These are phyloP conservation scores for Lachnellula arida DNA, from an alignment of 2,329 filamentous ascomycete genomes.

Conservation along the genomic window DNA sequence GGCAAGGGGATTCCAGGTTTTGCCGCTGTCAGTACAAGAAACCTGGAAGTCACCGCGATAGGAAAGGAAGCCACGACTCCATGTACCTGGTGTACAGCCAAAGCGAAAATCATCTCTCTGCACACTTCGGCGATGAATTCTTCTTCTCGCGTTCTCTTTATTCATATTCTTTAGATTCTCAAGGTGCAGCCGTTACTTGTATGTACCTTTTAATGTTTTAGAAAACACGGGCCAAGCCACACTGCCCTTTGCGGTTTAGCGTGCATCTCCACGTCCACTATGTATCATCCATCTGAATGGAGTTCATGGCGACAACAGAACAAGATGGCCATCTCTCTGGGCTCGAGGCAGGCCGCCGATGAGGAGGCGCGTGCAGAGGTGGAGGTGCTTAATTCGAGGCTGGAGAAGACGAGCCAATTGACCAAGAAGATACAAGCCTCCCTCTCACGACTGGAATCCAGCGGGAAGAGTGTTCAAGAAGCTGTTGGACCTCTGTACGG, in stretches of 20 bases:
- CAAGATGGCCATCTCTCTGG: constrained; percentile 29
- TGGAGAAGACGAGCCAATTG: constrained; percentile 88
- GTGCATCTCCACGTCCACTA: neutral
- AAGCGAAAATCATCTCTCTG: no score
- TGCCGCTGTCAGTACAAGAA: neutral
- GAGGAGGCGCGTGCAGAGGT: constrained; percentile 67
- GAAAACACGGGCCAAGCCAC: neutral
- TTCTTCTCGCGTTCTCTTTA: no score
- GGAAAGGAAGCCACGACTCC: neutral
- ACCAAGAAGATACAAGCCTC: constrained; percentile 95
- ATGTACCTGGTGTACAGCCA: neutral
- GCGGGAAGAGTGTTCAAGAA: constrained; percentile 85
- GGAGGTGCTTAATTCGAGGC: constrained; percentile 64
- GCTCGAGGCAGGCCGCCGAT: constrained; percentile 38
- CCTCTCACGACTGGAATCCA: constrained; percentile 75
- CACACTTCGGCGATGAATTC: no score
- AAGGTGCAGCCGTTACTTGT: no score
- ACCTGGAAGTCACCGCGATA: no score
- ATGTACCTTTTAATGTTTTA: no score
- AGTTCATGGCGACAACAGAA: constrained; percentile 16
- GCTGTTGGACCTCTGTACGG: constrained; percentile 89
- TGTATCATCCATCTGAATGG: constrained; percentile 12
- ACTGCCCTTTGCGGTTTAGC: neutral
- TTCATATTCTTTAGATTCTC: no score
- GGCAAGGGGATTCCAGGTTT: neutral